Conservation (phyloP, 106 monocot species). For the Dioscorea zingiberensis region DNA sequence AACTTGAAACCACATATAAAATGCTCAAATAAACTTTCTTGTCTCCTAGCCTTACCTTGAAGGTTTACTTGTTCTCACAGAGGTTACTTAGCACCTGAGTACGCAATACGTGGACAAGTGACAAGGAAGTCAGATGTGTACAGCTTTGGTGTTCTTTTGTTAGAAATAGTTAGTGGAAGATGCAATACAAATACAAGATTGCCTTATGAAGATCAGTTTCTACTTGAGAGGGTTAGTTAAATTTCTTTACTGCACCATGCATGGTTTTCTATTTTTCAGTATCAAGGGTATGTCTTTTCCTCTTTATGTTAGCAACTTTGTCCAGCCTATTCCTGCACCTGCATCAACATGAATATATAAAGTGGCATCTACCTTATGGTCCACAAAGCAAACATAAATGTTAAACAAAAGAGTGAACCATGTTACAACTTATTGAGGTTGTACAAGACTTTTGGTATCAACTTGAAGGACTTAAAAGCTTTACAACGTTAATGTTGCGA, state of each 20-base stretch:
- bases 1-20: too few relatives aligned
- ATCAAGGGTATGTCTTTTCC: too few relatives aligned
- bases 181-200: conserved; percentile 59
- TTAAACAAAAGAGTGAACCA: too few relatives aligned
- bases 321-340: too few relatives aligned
- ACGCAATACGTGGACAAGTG: conserved; percentile 69
- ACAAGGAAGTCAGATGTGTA: conserved; percentile 68
- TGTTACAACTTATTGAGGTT: too few relatives aligned
- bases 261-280: not conserved
- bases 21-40: not conserved
- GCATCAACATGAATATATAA: too few relatives aligned
- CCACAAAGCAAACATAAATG: too few relatives aligned
- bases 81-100: conserved; percentile 78
- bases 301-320: too few relatives aligned
- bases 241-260: not conserved
- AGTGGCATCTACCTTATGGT: too few relatives aligned
- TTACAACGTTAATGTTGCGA: too few relatives aligned
- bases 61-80: conserved; percentile 23
- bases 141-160: conserved; percentile 67
- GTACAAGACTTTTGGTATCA: too few relatives aligned
- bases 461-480: too few relatives aligned
- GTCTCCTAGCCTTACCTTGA: conserved; percentile 3
- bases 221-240: conserved; percentile 60
- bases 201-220: conserved; percentile 62
- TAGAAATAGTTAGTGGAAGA: conserved; percentile 72